Evolutionary conservation across 306 rosid genomes (phyloP), one percentile per base, ranked within the genome.

Genomic region (Ammopiptanthus mongolicus): DNA sequence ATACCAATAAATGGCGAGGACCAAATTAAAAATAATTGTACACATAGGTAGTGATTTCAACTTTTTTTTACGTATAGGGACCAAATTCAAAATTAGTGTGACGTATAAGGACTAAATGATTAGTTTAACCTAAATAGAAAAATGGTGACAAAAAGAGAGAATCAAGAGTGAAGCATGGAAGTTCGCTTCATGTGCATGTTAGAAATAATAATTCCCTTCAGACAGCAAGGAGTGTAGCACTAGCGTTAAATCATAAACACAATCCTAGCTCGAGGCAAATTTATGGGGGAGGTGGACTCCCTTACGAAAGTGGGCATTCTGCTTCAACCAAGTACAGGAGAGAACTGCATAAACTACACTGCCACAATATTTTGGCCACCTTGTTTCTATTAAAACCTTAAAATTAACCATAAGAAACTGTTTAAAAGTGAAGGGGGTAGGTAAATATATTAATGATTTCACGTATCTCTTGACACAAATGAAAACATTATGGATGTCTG

Each of bases 361-460:
- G 53, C 47, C 21, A 62, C 53, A 29, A 42, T 41, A 36, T 39
- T 5, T 52, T 51, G 8, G 51, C 65, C 78, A 29, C 77, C 76
- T 36, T 60, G 53, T 66, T 74, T 73, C 63, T 13, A 46, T 73
- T 59, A 18, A 74, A 74, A 74, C 51, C 25, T 19, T 46, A 80
- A 46, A 80, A 36, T 58, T 56, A 73, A 66, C 29, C 69, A 48
- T n/a, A 59, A 11, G 46, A 80, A 50, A 59, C 71, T 59, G 21
- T 44, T 29, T 29, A 52, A 69, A 68, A 69, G 62, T 11, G 46
- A 51, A 64, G 39, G 46, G 50, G 53, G 18, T 61, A 2, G 61
- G 55, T 65, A 63, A 55, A 55, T 71, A 67, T 57, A 48, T 7
- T 53, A 28, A 59, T 7, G 71, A 41, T 33, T 7, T 57, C 12